Base-by-base conservation (phyloP, 2,329 filamentous ascomycete species). In the Torrubiella hemipterigena region DNA sequence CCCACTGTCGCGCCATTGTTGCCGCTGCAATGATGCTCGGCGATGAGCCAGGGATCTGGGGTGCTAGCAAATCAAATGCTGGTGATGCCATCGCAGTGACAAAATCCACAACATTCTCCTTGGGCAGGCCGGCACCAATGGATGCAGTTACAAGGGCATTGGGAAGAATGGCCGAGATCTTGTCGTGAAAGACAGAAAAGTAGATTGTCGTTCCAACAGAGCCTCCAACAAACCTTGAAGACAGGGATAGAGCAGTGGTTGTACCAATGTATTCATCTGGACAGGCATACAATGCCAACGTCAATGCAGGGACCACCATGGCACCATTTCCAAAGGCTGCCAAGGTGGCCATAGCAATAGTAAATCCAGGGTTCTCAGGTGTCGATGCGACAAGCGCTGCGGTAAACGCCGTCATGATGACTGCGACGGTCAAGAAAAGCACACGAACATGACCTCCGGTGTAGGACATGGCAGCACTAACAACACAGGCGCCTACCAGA, bases 361-460 rank as follows among this genome's bases (percentile, higher is more conserved):
- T 12, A 5, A 6, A 12, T 5, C 11, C 11, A 5, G 22, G 22
- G 22, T 12, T 24, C 12, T 24, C 12, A 6, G 22, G 22, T 6
- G 6, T 24, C 12, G 11, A 12, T 6, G 22, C 22, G 5, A 14
- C 22, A 12, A 24, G 22, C 5, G 22, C 22, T 6, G 12, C 22
- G 22, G 22, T 24, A 11, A 24, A 24, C 12, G 11, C 22, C 6
- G 22, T 12, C 11, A 12, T 6, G 10, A 24, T 24, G 8, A n/a
- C 20, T n/a, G 20, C 20, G 20, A 22, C n/a, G 8, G n/a, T n/a
- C 20, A 22, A 22, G 20, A 22, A 22, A n/a, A 22, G 20, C 8
- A 22, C 20, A 8, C 20, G 25, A 27, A 27, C 25, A 27, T 27
- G 25, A 14, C 25, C 25, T 27, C 25, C 14, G 25, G 25, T 27